Evolutionary conservation across 2,329 filamentous ascomycete genomes (phyloP), one percentile per base, ranked within the genome.

Genomic region (Daldinia eschscholtzii): DNA sequence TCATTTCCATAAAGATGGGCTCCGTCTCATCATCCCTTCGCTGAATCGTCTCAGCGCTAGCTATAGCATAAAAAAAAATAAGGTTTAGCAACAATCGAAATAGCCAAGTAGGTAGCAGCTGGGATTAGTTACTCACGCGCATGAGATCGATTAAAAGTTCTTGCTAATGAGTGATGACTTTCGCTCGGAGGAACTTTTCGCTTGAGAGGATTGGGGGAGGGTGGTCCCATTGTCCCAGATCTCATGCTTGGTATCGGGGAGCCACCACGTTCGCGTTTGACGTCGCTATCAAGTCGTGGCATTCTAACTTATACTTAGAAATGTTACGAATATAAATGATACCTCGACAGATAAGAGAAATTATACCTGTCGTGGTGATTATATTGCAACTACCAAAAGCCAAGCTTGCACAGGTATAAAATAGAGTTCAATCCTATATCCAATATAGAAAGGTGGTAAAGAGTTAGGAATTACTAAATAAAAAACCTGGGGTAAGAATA

Each of bases 1-100:
- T 72, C 68, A 76, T 67, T 44, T 78, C 72, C 56, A 77, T 61
- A 1, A 77, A 70, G 6, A 77, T 75, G 0, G 75, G 75, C 13
- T 76, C 74, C 6, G 61, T 53, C 6, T 76, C 76, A 30, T 75
- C 74, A 28, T 70, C 68, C 23, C 57, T 50, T 18, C 66, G 75
- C 28, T 63, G 72, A 26, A 60, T 57, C 10, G 75, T 78, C 41
- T 76, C 75, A 1, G 73, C 74, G 26, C 71, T 74, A 0, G 76
- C 75, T 77, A 53, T 46, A 39, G 13, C 37, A 35, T 18, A 13
- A 33, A 4, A 13, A 33, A 2, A 13, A 26, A n/a, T n/a, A n/a
- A 46, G n/a, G 30, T 53, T 70, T 39, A 68, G 61, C 23, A 57
- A 55, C 23, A 18, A 13, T 12, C 18, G 7, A 48, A 10, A 6